A percentile compares a stretch with the other conserved stretches of the same genome.
These are phyloP conservation scores for Nitzschia putrida DNA, from an alignment of 108 stramenopile genomes.

Conservation along the genomic window DNA sequence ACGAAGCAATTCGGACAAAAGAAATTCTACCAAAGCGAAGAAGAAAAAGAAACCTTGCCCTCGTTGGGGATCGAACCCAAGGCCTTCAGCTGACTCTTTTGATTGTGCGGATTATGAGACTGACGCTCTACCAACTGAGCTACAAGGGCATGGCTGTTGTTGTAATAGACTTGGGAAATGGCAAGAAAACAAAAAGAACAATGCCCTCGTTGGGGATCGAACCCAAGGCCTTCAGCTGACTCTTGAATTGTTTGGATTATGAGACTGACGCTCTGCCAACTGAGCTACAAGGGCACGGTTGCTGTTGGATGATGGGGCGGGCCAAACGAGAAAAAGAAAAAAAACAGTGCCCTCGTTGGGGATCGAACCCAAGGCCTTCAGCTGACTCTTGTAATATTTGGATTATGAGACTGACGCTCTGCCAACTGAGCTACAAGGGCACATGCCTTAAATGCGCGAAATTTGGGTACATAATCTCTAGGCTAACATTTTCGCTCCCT, in stretches of 20 bases:
- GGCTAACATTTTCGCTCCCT: no score
- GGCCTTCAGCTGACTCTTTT: conserved; percentile 28
- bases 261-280: conserved; percentile 38
- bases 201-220: conserved; percentile 34
- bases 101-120: conserved; percentile 28
- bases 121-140: conserved; percentile 38
- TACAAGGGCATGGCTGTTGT: conserved; percentile 13
- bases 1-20: no score
- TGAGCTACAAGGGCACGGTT: conserved; percentile 31
- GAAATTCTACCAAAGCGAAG: no score
- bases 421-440: conserved; percentile 38
- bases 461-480: no score
- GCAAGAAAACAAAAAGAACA: conserved; percentile 16
- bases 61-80: conserved; percentile 30
- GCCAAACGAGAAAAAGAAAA: conserved; percentile 1
- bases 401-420: conserved; percentile 40
- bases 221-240: conserved; percentile 31
- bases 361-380: conserved; percentile 35
- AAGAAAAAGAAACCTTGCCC: conserved; percentile 25
- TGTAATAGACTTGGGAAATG: neutral
- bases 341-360: conserved; percentile 22
- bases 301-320: neutral
- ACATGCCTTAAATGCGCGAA: neutral
- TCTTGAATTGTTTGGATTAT: conserved; percentile 20
- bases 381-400: conserved; percentile 15